Evolutionary conservation across 139 green algal genomes (phyloP).

Genomic region (Parachlorella kessleri): DNA sequence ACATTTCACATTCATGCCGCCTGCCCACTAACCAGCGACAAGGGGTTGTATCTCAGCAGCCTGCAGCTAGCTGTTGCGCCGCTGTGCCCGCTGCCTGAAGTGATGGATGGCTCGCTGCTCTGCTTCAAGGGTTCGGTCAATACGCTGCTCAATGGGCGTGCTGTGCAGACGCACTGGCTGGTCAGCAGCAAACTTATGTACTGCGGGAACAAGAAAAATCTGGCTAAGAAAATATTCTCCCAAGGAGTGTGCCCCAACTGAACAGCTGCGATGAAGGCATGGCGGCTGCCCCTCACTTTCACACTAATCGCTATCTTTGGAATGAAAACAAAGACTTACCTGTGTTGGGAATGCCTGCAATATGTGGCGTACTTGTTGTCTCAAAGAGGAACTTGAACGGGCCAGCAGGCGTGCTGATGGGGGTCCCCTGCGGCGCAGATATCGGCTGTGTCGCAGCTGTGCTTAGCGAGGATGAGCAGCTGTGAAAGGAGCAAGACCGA

Average conservation of each 20-base stretch:
- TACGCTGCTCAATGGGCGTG: slow-evolving; percentile 13
- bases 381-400: slow-evolving; percentile 10
- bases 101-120: slow-evolving; percentile 4
- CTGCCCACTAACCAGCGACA: no score
- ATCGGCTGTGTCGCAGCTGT: no score
- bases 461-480: no score
- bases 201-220: background rate
- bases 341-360: background rate
- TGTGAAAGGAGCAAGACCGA: no score
- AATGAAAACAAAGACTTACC: no score
- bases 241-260: no score
- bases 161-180: slow-evolving; percentile 1
- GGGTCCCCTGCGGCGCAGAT: background rate
- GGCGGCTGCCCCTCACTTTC: no score
- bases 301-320: background rate
- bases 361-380: background rate
- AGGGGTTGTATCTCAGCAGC: no score
- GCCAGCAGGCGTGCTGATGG: background rate
- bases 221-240: background rate
- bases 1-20: no score
- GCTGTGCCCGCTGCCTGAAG: no score
- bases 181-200: slow-evolving; percentile 13
- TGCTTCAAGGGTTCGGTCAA: slow-evolving; percentile 5
- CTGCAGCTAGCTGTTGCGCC: no score
- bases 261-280: no score